These are phyloP conservation scores for Saccharomycopsis hybrid DNA, from an alignment of 1,139 yeast species.

Conservation along the genomic window DNA sequence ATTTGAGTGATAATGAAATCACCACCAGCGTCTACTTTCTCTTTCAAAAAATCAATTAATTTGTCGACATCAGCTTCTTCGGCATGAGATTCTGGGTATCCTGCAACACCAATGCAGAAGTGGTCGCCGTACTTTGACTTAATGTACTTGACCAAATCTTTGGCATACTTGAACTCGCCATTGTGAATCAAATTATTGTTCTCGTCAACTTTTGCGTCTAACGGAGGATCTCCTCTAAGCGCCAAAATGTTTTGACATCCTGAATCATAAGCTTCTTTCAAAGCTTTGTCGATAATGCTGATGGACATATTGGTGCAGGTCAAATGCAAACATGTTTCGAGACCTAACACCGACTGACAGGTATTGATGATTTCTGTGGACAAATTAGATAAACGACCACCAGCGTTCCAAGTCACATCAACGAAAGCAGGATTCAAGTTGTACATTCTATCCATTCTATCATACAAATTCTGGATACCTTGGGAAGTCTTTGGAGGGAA, in stretches of 20 bases:
- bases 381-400: conserved; percentile 74
- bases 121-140: conserved; percentile 51
- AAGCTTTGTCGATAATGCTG: conserved; percentile 75
- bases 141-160: conserved; percentile 52
- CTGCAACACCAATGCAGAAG: conserved; percentile 71
- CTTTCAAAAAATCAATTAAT: conserved; percentile 64
- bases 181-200: conserved; percentile 8
- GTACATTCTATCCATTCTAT: conserved; percentile 97
- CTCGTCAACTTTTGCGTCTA: conserved; percentile 35
- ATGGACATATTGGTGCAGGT: conserved; percentile 95
- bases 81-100: conserved; percentile 74
- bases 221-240: conserved; percentile 79
- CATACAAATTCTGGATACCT: conserved; percentile 93
- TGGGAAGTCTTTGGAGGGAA: conserved; percentile 98
- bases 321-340: conserved; percentile 96
- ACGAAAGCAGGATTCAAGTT: conserved; percentile 86
- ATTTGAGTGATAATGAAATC: conserved; percentile 89
- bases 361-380: conserved; percentile 91
- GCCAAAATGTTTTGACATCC: conserved; percentile 94
- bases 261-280: conserved; percentile 75
- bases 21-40: conserved; percentile 90
- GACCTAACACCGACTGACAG: conserved; percentile 84
- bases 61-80: conserved; percentile 62
- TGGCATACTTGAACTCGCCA: conserved; percentile 63
- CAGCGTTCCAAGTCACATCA: conserved; percentile 98